Percentiles rank a stretch among this genome's conserved stretches.
These are phyloP conservation scores for Echites panduratus DNA, from an alignment of 257 asterid species.

Conservation along the genomic window DNA sequence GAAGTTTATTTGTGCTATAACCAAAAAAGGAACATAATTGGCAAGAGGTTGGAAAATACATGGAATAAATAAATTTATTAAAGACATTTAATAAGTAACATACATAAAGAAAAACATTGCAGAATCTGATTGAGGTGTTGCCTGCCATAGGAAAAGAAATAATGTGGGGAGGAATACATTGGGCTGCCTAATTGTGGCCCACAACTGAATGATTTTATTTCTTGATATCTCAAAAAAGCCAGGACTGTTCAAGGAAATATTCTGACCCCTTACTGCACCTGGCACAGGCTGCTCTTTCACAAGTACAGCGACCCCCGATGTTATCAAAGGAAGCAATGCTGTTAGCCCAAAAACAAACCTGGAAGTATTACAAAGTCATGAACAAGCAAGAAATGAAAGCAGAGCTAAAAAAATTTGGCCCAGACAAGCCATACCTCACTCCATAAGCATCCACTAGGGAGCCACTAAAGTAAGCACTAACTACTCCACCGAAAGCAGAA, in stretches of 20 bases:
- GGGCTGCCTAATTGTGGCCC: slow-evolving; percentile 76
- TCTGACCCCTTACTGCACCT: slow-evolving; percentile 39
- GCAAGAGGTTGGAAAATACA: slow-evolving; percentile 11
- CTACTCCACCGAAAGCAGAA: slow-evolving; percentile 93
- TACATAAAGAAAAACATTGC: slow-evolving; percentile 99
- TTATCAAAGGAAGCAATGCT: slow-evolving; percentile 85
- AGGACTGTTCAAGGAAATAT: slow-evolving; percentile 29
- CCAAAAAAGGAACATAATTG: slow-evolving; percentile 16
- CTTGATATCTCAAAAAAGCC: slow-evolving; percentile 54
- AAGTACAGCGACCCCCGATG: slow-evolving; percentile 92
- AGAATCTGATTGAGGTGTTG: slow-evolving; percentile 94
- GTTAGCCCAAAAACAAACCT: slow-evolving; percentile 96
- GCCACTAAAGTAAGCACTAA: slow-evolving; percentile 97
- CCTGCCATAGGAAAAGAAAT: slow-evolving; percentile 90
- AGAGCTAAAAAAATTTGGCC: slow-evolving; percentile 1
- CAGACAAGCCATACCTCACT: slow-evolving; percentile 57
- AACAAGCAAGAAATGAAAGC: not conserved
- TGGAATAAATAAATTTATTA: not conserved
- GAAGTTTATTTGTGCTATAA: slow-evolving; percentile 78
- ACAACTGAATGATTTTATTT: slow-evolving; percentile 46
- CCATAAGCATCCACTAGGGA: slow-evolving; percentile 94
- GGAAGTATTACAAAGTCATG: slow-evolving; percentile 26
- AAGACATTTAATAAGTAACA: slow-evolving; percentile 24
- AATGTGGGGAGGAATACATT: slow-evolving; percentile 85
- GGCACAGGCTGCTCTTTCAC: slow-evolving; percentile 70